Evolutionary conservation across 2,329 filamentous ascomycete genomes (phyloP).

Genomic region (Didymella glomerata): DNA sequence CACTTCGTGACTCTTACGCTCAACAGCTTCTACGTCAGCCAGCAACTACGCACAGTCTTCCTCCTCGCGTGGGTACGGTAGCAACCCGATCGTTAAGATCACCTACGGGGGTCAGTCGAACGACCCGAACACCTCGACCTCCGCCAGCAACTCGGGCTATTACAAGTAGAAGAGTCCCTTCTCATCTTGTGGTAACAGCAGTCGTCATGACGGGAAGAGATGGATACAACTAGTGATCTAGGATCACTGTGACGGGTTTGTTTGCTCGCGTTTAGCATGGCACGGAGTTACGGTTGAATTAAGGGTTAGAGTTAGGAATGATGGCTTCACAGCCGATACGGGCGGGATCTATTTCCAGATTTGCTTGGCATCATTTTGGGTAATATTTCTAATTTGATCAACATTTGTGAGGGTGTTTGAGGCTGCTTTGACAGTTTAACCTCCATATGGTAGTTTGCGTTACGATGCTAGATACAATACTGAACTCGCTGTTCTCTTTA

Average conservation of each 20-base stretch:
- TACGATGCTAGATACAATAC: background rate
- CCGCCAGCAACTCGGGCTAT: slow-evolving; percentile 7
- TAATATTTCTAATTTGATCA: background rate
- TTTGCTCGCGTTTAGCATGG: slow-evolving; percentile 5
- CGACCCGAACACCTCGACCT: slow-evolving; percentile 11
- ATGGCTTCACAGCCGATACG: background rate
- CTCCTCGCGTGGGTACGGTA: slow-evolving; percentile 8
- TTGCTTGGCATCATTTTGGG: background rate
- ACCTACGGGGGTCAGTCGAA: background rate
- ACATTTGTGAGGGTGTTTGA: slow-evolving; percentile 11
- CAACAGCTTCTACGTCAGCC: background rate
- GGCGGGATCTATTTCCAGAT: no score
- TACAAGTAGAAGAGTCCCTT: background rate
- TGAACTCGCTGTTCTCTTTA: no score
- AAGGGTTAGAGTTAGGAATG: slow-evolving; percentile 1
- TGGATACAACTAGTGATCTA: slow-evolving; percentile 15
- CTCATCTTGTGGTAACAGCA: background rate
- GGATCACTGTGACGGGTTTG: background rate
- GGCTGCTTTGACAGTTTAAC: slow-evolving; percentile 18
- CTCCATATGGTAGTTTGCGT: slow-evolving; percentile 7
- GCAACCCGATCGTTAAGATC: background rate
- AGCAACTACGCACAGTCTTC: slow-evolving; percentile 13
- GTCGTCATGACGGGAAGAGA: slow-evolving; percentile 5
- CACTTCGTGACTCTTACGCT: slow-evolving; percentile 3
- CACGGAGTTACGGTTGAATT: slow-evolving; percentile 12